Conservation (phyloP, 768 basidiomycete genomes). For the Termitomyces sp. region DNA sequence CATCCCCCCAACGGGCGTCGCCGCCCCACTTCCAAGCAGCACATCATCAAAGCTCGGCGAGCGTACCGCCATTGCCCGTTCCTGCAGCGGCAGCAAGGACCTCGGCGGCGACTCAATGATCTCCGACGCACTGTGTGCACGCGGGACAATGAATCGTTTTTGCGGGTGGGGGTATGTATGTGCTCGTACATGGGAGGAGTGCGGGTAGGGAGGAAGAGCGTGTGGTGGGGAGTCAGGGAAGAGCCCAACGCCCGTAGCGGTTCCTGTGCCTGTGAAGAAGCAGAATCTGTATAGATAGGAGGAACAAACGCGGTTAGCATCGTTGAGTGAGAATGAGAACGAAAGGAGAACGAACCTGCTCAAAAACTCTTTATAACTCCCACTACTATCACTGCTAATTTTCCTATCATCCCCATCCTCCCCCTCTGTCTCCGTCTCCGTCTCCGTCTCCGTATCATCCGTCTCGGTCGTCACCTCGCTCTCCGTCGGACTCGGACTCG, state of each 20-base stretch:
- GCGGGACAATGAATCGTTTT: constrained; percentile 19
- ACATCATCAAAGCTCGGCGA: constrained; percentile 22
- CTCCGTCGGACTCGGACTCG: constrained; percentile 4
- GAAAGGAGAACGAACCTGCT: constrained; percentile 45
- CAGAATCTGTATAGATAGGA: constrained; percentile 52
- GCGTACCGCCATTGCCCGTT: constrained; percentile 4
- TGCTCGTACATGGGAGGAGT: not conserved
- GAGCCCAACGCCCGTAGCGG: constrained; percentile 1
- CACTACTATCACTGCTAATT: constrained; percentile 10
- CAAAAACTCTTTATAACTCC: constrained; percentile 58
- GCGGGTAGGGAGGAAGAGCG: not conserved
- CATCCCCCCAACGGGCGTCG: constrained; percentile 2
- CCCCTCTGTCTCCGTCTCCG: constrained; percentile 14
- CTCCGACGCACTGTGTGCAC: constrained; percentile 50
- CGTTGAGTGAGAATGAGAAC: not conserved
- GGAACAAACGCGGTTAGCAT: not conserved
- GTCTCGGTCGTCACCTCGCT: constrained; percentile 23
- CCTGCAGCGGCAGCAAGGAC: constrained; percentile 22
- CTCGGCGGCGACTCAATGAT: constrained; percentile 41
- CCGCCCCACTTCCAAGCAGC: constrained; percentile 1
- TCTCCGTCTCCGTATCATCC: constrained; percentile 21
- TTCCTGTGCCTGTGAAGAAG: constrained; percentile 68
- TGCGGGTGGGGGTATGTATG: constrained; percentile 6
- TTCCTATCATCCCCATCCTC: not conserved
- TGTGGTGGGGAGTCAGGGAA: not conserved